Conservation (phyloP, 805 yeast genomes). For the Candida hispaniensis region DNA sequence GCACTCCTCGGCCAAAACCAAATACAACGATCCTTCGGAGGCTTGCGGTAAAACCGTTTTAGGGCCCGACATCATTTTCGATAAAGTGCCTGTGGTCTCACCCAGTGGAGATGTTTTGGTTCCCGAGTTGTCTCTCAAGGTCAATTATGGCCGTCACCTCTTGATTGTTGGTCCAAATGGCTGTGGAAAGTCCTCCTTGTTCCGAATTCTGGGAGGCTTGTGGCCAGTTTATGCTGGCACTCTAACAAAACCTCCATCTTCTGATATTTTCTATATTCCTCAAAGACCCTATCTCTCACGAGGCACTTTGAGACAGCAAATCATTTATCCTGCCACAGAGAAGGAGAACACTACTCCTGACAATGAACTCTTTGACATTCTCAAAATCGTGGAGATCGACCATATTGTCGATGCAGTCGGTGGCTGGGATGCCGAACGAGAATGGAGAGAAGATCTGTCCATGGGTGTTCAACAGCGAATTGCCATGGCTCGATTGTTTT, state of each 20-base stretch:
- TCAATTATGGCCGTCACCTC: constrained; percentile 73
- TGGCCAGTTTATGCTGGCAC: constrained; percentile 67
- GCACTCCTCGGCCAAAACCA: constrained; percentile 5
- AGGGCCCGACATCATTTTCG: constrained; percentile 54
- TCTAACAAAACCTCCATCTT: constrained; percentile 52
- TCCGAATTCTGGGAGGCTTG: constrained; percentile 81
- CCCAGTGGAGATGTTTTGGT: constrained; percentile 73
- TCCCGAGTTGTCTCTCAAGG: constrained; percentile 52
- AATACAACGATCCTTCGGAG: constrained; percentile 13
- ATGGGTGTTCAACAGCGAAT: constrained; percentile 88
- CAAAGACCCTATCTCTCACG: constrained; percentile 81
- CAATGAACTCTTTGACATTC: constrained; percentile 28
- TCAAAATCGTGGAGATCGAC: constrained; percentile 30
- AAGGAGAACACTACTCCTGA: constrained; percentile 35
- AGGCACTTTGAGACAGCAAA: constrained; percentile 75
- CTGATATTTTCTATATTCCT: constrained; percentile 76
- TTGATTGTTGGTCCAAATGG: constrained; percentile 94
- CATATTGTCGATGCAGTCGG: constrained; percentile 31
- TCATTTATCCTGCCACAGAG: constrained; percentile 73
- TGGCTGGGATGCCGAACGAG: constrained; percentile 58
- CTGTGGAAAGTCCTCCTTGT: constrained; percentile 87
- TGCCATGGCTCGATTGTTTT: constrained; percentile 87
- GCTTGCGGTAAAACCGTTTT: constrained; percentile 30
- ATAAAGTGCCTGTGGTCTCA: constrained; percentile 68
- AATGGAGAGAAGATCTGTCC: constrained; percentile 83